These are phyloP conservation scores for Lanmaoa pseudosensibilis DNA, from an alignment of 768 basidiomycete species.

Conservation along the genomic window DNA sequence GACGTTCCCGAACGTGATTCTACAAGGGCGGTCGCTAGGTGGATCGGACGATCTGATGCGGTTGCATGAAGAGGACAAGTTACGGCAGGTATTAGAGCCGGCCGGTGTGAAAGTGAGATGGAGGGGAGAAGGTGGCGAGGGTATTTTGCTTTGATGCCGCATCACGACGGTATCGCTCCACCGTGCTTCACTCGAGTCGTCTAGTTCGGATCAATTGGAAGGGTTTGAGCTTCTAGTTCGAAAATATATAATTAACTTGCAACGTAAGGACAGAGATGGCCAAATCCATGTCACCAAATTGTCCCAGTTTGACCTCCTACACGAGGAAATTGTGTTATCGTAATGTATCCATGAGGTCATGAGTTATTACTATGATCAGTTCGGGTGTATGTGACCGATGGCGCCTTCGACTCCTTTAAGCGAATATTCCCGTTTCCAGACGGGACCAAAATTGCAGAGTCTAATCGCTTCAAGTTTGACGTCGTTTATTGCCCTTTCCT, in stretches of 20 bases:
- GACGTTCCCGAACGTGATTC: slow-evolving; percentile 76
- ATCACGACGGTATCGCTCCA: background rate
- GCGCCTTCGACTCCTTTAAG: background rate
- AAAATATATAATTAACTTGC: background rate
- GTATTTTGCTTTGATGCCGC: background rate
- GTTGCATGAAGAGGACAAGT: slow-evolving; percentile 44
- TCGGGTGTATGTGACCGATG: background rate
- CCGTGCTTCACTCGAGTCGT: too few species aligned
- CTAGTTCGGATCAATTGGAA: background rate
- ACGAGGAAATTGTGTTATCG: slow-evolving; percentile 5
- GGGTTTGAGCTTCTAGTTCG: background rate
- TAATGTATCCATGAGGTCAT: slow-evolving; percentile 7
- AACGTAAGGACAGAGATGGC: slow-evolving; percentile 5
- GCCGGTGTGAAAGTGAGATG: slow-evolving; percentile 43
- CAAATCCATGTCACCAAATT: slow-evolving; percentile 1
- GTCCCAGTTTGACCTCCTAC: background rate
- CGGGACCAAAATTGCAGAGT: background rate
- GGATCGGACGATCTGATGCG: slow-evolving; percentile 60
- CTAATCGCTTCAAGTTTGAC: slow-evolving; percentile 2
- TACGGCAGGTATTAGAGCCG: slow-evolving; percentile 47
- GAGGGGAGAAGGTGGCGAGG: slow-evolving; percentile 11
- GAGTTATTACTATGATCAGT: slow-evolving; percentile 2
- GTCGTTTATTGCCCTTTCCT: slow-evolving; percentile 33
- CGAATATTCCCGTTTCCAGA: slow-evolving; percentile 2
- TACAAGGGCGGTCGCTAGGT: slow-evolving; percentile 62